These are phyloP conservation scores for Aciculosporium take DNA, from an alignment of 2,329 filamentous ascomycete genomes.

Conservation along the genomic window DNA sequence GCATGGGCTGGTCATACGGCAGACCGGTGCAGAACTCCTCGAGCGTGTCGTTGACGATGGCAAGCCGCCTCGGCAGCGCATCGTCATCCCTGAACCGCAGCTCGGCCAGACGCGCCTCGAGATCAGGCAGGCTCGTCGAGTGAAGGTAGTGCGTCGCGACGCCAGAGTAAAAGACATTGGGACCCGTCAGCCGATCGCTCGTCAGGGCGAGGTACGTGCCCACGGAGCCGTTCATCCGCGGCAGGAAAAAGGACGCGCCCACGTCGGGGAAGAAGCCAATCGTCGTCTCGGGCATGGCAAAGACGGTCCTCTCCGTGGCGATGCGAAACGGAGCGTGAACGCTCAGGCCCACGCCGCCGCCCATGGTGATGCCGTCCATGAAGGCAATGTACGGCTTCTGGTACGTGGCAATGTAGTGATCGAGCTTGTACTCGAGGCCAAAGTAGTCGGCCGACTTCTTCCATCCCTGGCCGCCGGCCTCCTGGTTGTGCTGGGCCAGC, in stretches of 20 bases:
- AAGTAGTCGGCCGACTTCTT: slow-evolving; percentile 74
- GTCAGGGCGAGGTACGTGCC: slow-evolving; percentile 92
- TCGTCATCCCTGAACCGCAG: slow-evolving; percentile 75
- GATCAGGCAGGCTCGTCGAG: slow-evolving; percentile 66
- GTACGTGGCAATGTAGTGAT: slow-evolving; percentile 92
- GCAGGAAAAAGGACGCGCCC: slow-evolving; percentile 89
- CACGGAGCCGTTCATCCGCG: slow-evolving; percentile 70
- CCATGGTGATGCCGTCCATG: slow-evolving; percentile 98
- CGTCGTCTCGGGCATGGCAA: slow-evolving; percentile 96
- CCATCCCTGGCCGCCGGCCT: slow-evolving; percentile 51
- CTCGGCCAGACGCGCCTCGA: slow-evolving; percentile 79
- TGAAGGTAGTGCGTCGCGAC: slow-evolving; percentile 94
- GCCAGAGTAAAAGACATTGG: slow-evolving; percentile 78
- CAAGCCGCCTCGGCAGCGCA: slow-evolving; percentile 44
- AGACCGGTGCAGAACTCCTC: slow-evolving; percentile 83
- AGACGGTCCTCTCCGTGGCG: slow-evolving; percentile 86
- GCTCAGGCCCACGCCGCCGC: slow-evolving; percentile 85
- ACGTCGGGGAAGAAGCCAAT: slow-evolving; percentile 99
- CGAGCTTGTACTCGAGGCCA: slow-evolving; percentile 84
- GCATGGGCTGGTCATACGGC: slow-evolving; percentile 57
- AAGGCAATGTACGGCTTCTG: slow-evolving; percentile 84
- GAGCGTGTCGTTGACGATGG: slow-evolving; percentile 71
- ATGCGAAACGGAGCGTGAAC: slow-evolving; percentile 93
- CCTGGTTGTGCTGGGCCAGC: slow-evolving; percentile 59
- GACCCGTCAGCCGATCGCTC: slow-evolving; percentile 67